Conservation (phyloP, 1,139 yeast genomes). For the Saccharomycopsis crataegensis region DNA sequence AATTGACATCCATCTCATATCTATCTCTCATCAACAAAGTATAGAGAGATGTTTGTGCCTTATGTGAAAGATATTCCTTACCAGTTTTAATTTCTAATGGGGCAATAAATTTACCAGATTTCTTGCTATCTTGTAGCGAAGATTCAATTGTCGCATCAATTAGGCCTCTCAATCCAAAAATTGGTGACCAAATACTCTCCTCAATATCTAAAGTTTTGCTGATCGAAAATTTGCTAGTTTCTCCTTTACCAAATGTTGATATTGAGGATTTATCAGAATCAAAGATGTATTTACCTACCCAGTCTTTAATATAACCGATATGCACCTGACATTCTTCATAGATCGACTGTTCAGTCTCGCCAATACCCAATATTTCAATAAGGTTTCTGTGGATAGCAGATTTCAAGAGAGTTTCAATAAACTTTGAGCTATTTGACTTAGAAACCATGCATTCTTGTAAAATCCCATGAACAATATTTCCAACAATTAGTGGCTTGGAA, state of each 20-base stretch:
- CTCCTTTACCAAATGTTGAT: constrained; percentile 35
- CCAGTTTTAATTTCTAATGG: constrained; percentile 95
- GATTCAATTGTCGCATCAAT: constrained; percentile 84
- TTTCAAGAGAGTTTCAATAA: constrained; percentile 31
- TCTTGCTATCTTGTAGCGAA: constrained; percentile 25
- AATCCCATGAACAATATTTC: constrained; percentile 71
- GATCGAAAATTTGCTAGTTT: constrained; percentile 41
- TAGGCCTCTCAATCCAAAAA: constrained; percentile 85
- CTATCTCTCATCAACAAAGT: constrained; percentile 73
- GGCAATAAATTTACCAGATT: constrained; percentile 37
- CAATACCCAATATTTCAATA: constrained; percentile 52
- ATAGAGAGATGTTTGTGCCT: constrained; percentile 86
- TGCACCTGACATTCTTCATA: constrained; percentile 42
- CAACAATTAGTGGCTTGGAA: constrained; percentile 58
- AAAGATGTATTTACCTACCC: constrained; percentile 39
- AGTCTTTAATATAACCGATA: constrained; percentile 50
- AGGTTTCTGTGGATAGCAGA: constrained; percentile 27
- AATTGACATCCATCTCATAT: constrained; percentile 58
- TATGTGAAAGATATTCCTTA: constrained; percentile 55
- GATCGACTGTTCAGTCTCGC: constrained; percentile 42
- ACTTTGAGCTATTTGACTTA: constrained; percentile 24
- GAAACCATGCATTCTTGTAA: constrained; percentile 42
- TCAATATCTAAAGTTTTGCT: constrained; percentile 73
- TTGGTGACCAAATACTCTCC: constrained; percentile 88
- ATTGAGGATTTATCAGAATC: constrained; percentile 22